These are phyloP conservation scores for Phellopilus nigrolimitatus DNA, from an alignment of 1,284 basidiomycete genomes.

Conservation along the genomic window DNA sequence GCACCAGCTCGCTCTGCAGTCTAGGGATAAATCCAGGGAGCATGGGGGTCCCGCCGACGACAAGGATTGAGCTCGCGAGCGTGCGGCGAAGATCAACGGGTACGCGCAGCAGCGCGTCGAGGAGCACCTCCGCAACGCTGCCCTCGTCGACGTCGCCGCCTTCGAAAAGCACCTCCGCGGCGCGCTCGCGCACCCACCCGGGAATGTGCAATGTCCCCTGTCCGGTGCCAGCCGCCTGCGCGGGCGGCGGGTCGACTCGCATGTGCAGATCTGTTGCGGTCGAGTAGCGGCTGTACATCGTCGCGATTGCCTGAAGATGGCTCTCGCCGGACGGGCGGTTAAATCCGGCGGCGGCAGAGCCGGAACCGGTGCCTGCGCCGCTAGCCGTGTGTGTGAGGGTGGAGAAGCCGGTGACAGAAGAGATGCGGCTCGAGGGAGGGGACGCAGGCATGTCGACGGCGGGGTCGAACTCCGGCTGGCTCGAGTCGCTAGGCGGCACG, in stretches of 20 bases:
- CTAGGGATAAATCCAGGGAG: slow-evolving; percentile 89
- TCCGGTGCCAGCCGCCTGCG: slow-evolving; percentile 59
- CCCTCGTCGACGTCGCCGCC: slow-evolving; percentile 83
- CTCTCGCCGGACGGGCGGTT: slow-evolving; percentile 37
- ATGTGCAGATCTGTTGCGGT: slow-evolving; percentile 68
- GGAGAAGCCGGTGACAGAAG: slow-evolving; percentile 53
- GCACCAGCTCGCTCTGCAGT: slow-evolving; percentile 70
- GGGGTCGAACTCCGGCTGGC: slow-evolving; percentile 44
- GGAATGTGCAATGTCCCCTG: slow-evolving; percentile 82
- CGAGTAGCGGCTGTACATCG: slow-evolving; percentile 67
- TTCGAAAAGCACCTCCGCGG: slow-evolving; percentile 88
- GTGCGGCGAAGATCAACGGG: slow-evolving; percentile 85
- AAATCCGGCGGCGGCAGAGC: slow-evolving; percentile 24
- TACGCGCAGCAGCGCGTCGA: slow-evolving; percentile 78
- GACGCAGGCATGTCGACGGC: slow-evolving; percentile 14
- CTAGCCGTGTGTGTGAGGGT: slow-evolving; percentile 39
- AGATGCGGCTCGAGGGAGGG: slow-evolving; percentile 34
- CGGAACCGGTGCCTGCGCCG: slow-evolving; percentile 23
- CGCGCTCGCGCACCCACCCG: slow-evolving; percentile 91
- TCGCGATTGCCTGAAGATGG: slow-evolving; percentile 58
- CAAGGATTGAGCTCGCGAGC: slow-evolving; percentile 76
- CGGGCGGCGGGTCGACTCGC: slow-evolving; percentile 56
- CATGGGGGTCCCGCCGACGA: slow-evolving; percentile 87
- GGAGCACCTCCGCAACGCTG: slow-evolving; percentile 75
- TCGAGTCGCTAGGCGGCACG: slow-evolving; percentile 39